Evolutionary conservation across 257 asterid species (phyloP).

Genomic region (Scutellaria baicalensis): DNA sequence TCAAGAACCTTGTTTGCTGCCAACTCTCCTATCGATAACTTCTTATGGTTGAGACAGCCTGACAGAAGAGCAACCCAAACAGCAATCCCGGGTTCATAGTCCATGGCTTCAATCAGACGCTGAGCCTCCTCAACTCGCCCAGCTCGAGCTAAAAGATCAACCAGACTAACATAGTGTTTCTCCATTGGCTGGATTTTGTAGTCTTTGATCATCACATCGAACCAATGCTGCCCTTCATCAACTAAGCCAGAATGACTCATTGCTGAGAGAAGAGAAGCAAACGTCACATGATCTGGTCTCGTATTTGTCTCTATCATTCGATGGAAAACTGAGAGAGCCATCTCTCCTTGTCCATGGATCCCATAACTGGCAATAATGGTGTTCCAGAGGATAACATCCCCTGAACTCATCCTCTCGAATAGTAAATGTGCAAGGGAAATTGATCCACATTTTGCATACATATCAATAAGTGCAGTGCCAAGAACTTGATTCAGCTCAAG

Average conservation of each 20-base stretch:
- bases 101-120: conserved; percentile 38
- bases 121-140: conserved; percentile 71
- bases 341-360: conserved; percentile 60
- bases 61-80: conserved; percentile 85
- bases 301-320: conserved; percentile 31
- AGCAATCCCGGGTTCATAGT: conserved; percentile 43
- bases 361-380: conserved; percentile 75
- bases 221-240: conserved; percentile 60
- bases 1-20: conserved; percentile 70
- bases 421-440: conserved; percentile 39
- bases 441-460: conserved; percentile 80
- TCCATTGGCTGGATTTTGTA: conserved; percentile 59
- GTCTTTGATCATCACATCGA: conserved; percentile 44
- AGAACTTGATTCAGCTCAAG: conserved; percentile 34
- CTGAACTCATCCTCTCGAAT: conserved; percentile 26
- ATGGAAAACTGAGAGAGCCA: conserved; percentile 52
- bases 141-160: conserved; percentile 78
- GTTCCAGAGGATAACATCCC: conserved; percentile 63
- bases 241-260: conserved; percentile 75
- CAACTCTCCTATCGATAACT: conserved; percentile 40
- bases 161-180: conserved; percentile 67
- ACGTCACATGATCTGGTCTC: conserved; percentile 73
- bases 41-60: conserved; percentile 69
- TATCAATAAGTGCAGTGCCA: conserved; percentile 64
- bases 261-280: conserved; percentile 81